Evolutionary conservation across 169 alveolate genomes (phyloP).

Genomic region (Plasmodium vivax): DNA sequence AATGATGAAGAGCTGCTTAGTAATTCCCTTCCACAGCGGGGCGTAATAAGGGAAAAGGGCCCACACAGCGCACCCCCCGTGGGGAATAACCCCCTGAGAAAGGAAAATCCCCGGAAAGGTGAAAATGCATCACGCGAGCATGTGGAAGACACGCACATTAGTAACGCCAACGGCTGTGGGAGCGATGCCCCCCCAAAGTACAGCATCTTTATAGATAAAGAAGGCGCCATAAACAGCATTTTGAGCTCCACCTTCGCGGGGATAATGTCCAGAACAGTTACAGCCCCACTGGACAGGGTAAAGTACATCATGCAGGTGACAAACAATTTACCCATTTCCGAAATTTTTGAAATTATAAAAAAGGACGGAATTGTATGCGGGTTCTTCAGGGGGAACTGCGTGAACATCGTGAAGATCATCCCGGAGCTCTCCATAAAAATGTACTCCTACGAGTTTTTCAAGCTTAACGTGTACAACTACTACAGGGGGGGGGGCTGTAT

Average conservation of each 20-base stretch:
- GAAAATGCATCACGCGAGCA: neutral
- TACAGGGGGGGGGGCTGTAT: neutral
- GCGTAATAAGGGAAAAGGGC: neutral
- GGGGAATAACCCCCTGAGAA: neutral
- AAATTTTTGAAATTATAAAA: slow-evolving; percentile 52
- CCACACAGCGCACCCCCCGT: neutral
- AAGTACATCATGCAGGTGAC: slow-evolving; percentile 68
- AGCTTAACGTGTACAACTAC: slow-evolving; percentile 54
- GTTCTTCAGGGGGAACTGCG: slow-evolving; percentile 66
- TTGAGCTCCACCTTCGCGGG: slow-evolving; percentile 67
- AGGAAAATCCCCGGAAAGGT: neutral
- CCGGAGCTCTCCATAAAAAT: slow-evolving; percentile 68
- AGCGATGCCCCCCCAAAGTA: neutral
- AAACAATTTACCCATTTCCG: slow-evolving; percentile 38
- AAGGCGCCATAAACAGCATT: slow-evolving; percentile 41
- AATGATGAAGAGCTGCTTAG: neutral
- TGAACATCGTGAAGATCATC: slow-evolving; percentile 54
- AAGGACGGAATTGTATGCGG: slow-evolving; percentile 62
- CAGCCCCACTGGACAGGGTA: slow-evolving; percentile 67
- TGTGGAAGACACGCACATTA: neutral
- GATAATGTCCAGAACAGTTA: slow-evolving; percentile 32
- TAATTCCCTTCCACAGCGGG: neutral
- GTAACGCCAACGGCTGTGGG: neutral
- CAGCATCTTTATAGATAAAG: slow-evolving; percentile 30
- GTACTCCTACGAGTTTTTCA: slow-evolving; percentile 63